These are phyloP conservation scores for Colletotrichum camelliae DNA, from an alignment of 2,329 filamentous ascomycete species.

Conservation along the genomic window DNA sequence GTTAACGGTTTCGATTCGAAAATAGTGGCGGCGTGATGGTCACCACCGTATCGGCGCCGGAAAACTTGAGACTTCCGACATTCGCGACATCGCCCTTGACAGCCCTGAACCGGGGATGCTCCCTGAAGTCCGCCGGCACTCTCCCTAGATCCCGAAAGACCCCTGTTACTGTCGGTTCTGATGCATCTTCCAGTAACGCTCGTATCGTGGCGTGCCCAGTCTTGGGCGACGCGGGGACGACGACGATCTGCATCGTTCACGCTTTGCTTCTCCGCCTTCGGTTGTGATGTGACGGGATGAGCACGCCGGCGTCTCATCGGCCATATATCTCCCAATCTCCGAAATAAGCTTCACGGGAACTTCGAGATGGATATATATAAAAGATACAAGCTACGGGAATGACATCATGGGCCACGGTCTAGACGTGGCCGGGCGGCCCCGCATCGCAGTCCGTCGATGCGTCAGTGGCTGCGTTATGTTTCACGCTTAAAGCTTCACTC, in stretches of 20 bases:
- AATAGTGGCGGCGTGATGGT: constrained; percentile 40
- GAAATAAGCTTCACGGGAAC: neutral
- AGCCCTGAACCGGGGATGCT: constrained; percentile 32
- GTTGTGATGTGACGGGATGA: neutral
- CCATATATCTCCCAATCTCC: neutral
- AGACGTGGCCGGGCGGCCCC: neutral
- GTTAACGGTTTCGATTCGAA: constrained; percentile 27
- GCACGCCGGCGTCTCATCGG: neutral
- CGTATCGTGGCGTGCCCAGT: constrained; percentile 35
- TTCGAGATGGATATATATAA: neutral
- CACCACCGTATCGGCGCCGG: constrained; percentile 33
- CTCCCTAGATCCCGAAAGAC: constrained; percentile 35
- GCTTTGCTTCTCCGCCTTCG: neutral
- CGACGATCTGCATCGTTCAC: constrained; percentile 32
- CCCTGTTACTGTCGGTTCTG: constrained; percentile 27
- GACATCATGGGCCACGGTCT: constrained; percentile 1
- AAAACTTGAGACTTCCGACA: constrained; percentile 31
- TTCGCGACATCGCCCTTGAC: constrained; percentile 33
- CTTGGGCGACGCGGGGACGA: constrained; percentile 38
- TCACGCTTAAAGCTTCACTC: constrained; percentile 4
- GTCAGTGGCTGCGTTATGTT: constrained; percentile 14
- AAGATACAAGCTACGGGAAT: neutral
- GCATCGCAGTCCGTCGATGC: neutral
- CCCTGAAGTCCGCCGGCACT: constrained; percentile 31
- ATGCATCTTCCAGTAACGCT: constrained; percentile 26